These are phyloP conservation scores for Fusarium musae DNA, from an alignment of 2,329 filamentous ascomycete species.

Conservation along the genomic window DNA sequence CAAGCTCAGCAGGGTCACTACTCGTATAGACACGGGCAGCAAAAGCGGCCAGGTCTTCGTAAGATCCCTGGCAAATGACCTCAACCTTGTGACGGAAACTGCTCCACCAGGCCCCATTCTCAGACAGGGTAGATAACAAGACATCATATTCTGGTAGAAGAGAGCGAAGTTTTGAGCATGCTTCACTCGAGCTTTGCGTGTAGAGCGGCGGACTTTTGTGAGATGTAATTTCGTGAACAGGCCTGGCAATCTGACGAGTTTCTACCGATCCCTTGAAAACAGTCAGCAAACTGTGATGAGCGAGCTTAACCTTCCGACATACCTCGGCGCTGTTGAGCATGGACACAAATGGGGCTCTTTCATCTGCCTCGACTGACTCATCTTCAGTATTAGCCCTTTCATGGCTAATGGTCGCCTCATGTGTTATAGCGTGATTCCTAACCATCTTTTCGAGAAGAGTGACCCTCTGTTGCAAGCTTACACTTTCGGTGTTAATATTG, in stretches of 20 bases:
- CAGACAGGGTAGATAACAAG: neutral
- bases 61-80: neutral
- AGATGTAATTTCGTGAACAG: fast-evolving
- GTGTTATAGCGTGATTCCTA: neutral
- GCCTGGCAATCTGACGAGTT: too few relatives aligned
- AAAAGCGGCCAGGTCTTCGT: neutral
- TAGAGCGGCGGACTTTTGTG: fast-evolving
- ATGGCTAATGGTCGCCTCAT: fast-evolving
- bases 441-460: neutral
- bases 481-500: neutral
- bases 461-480: neutral
- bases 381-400: neutral
- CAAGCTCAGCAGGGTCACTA: neutral
- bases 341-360: neutral
- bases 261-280: neutral
- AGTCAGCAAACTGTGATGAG: neutral
- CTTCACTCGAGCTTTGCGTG: neutral
- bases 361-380: neutral
- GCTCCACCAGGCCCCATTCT: neutral
- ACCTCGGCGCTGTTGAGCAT: neutral
- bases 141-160: neutral
- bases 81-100: neutral
- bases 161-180: neutral
- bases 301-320: too few relatives aligned
- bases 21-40: neutral